phyloP scores from a whole-genome alignment of 345 rosid species.

The Hirschfeldia incana region DNA sequence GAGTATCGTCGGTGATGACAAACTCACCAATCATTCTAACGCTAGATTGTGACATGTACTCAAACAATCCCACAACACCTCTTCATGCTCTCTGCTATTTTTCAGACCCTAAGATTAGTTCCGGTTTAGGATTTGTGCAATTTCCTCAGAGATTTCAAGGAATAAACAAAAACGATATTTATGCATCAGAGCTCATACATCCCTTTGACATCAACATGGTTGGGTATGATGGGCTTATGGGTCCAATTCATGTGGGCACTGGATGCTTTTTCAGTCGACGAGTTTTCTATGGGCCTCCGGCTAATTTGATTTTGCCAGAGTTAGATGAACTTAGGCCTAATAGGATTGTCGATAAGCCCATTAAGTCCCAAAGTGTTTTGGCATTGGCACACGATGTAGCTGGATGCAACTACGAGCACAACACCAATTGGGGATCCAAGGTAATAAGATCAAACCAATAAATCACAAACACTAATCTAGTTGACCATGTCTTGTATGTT shows the following conservation, averaged over 20 bases:
- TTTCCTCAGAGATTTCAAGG: constrained; percentile 69
- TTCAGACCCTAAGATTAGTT: constrained; percentile 36
- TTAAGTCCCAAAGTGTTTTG: constrained; percentile 29
- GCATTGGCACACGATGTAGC: constrained; percentile 56
- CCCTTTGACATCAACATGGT: constrained; percentile 42
- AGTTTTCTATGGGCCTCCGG: constrained; percentile 54
- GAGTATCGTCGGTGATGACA: constrained; percentile 71
- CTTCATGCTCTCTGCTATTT: constrained; percentile 54
- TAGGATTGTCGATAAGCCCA: constrained; percentile 32
- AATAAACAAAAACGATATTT: constrained; percentile 56
- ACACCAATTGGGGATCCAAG: constrained; percentile 66
- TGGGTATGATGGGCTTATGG: constrained; percentile 58
- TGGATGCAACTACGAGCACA: constrained; percentile 53
- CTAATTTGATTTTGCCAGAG: constrained; percentile 34
- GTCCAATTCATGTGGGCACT: constrained; percentile 56
- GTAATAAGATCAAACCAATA: constrained; percentile 26
- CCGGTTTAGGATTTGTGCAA: constrained; percentile 51
- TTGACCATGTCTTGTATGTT: too few relatives aligned
- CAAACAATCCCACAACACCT: constrained; percentile 65
- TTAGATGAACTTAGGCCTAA: constrained; percentile 42
- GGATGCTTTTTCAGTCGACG: constrained; percentile 64
- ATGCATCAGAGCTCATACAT: constrained; percentile 45
- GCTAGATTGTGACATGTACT: constrained; percentile 79
- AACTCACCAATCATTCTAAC: constrained; percentile 71
- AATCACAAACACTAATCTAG: background rate